Evolutionary conservation across 306 rosid species (phyloP).

Genomic region (Pyrus pyrifolia): DNA sequence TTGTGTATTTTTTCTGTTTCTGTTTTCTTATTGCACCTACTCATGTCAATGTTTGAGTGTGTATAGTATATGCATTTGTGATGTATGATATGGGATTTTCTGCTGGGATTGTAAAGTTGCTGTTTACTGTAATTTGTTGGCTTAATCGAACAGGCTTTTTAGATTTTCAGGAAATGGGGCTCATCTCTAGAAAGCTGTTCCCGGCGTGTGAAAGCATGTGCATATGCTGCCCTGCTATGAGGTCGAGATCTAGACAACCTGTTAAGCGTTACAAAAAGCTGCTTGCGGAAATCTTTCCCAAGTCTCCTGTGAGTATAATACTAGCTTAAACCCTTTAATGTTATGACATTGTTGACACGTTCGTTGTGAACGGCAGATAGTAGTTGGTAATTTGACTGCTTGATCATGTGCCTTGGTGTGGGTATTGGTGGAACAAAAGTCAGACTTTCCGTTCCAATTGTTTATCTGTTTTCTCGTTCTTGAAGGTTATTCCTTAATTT

Average conservation of each 20-base stretch:
- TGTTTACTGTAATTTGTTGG: not conserved
- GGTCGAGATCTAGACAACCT: conserved; percentile 92
- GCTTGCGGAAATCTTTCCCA: conserved; percentile 87
- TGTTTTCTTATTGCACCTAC: not conserved
- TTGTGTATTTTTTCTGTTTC: not conserved
- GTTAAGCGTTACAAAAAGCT: conserved; percentile 92
- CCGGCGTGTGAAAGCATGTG: conserved; percentile 97
- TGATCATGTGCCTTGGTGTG: not conserved
- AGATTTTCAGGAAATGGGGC: conserved; percentile 59
- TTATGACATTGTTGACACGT: not conserved
- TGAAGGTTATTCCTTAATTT: not conserved
- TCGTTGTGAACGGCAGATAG: not conserved
- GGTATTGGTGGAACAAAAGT: not conserved
- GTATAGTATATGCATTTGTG: not conserved
- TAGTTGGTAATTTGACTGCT: not conserved
- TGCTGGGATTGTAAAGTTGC: not conserved
- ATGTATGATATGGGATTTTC: not conserved
- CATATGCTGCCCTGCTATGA: conserved; percentile 93
- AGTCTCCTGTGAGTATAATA: conserved; percentile 52
- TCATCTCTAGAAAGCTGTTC: conserved; percentile 83
- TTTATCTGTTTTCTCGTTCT: not conserved
- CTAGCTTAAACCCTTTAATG: not conserved
- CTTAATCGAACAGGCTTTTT: not conserved
- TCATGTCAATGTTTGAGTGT: not conserved
- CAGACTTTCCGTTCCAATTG: not conserved